Base-by-base conservation (phyloP, 768 basidiomycete genomes). In the Lactarius pseudohatsudake region DNA sequence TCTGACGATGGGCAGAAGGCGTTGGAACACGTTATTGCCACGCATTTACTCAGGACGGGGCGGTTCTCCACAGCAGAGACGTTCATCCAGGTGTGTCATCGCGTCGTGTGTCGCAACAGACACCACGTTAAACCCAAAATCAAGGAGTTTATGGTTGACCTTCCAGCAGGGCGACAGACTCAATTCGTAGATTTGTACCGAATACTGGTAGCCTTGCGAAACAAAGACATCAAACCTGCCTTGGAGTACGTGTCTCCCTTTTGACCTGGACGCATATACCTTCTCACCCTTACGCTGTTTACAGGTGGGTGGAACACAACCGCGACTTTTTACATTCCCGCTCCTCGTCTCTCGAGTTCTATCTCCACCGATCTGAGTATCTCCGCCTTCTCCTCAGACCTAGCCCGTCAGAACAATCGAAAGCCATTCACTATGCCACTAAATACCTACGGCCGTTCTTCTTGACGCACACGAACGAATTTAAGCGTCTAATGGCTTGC, bases 331-430 rank as follows among this genome's bases (percentile, higher is more conserved):
- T 97, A 15, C 80, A 80, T 56, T 77, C 81, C 6, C 87, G 89
- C 38, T 84, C 85, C 10, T 96, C 95, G 1, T 83, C 92, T 0
- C 83, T 99, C 13, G 92, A 94, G 71, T 99, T 96, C 74, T 80
- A 89, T 73, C 84, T 98, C 32, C 93, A 98, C 72, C 91, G 93
- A 32, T 94, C 93, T 11, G 89, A 94, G 75, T 98, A 92, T 75
- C 84, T 97, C 62, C 87, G 87, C 4, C 80, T 96, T 11, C 82
- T 96, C 22, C 80, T 91, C 57, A 80, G 85, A 36, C 82, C 84
- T 11, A 81, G 85, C 68, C 84, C 87, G 7, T 82, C 85, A 32
- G 78, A 88, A 71, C 80, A 83, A 38, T 66, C 79, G 4, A 78
- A 80, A 15, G 92, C 93, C 2, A 80, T 97, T 53, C 76, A 81